Base-by-base conservation (phyloP, 2,329 filamentous ascomycete species). In the Meredithiella fracta region DNA sequence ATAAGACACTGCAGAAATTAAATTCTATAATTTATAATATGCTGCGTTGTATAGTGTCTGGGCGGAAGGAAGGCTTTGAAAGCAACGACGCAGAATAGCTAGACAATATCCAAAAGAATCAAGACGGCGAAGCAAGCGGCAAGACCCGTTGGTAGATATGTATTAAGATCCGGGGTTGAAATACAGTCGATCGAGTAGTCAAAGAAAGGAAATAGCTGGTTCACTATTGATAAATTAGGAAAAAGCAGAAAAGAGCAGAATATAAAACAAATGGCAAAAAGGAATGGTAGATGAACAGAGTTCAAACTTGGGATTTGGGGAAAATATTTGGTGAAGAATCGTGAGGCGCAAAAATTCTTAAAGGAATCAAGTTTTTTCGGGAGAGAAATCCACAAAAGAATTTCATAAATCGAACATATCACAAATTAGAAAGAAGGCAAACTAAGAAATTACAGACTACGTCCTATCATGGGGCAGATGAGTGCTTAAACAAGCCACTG, bases 151-250 rank as follows among this genome's bases (percentile, higher is more conserved):
- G 25, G 17, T 51, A 17, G 23, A 31, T 25, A 34, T 25, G 49
- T 9, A n/a, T 20, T n/a, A 44, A 23, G 20, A 53, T 23, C 9
- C 25, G 47, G 11, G 52, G 37, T 15, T 15, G 9, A 26, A 42
- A 20, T 26, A 23, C 14, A 11, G 17, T 53, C 51, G 34, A 25
- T 31, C 20, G 37, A 9, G 22, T 22, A 44, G 17, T 53, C n/a
- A 42, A 53, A 53, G 31, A 20, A 40, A 40, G 26, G 47, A 52
- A 34, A 53, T 47, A 37, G 49, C 31, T 51, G 25, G 49, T 51
- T 51, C 6, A 31, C 14, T 3, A 51, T 17, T 15, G 26, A 11
- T 7, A 51, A 51, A 51, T 15, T 29, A 6, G 25, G 7, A 20
- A 51, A 51, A 6, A 15, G n/a, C 29, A 31, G 20, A 51, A 6